These are phyloP conservation scores for Ustilago vetiveriae DNA, from an alignment of 1,284 basidiomycete species.

Conservation along the genomic window DNA sequence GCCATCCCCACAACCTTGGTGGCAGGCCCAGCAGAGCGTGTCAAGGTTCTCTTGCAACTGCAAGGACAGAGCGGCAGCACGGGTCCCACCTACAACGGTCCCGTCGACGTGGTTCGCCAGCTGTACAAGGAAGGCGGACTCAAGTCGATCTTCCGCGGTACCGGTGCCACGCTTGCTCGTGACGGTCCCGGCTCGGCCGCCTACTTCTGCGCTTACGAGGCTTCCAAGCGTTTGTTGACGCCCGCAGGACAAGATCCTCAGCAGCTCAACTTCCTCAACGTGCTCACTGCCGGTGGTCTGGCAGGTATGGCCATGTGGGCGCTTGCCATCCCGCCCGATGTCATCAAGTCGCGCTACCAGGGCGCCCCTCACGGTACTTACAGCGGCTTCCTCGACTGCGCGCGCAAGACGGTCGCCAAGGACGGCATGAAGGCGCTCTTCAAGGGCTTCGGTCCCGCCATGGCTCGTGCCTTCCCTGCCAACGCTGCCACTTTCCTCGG, in stretches of 20 bases:
- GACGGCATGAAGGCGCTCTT: conserved; percentile 90
- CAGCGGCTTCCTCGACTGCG: conserved; percentile 90
- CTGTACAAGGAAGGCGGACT: conserved; percentile 95
- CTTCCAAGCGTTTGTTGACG: conserved; percentile 85
- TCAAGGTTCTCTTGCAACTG: conserved; percentile 92
- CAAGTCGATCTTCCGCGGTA: conserved; percentile 90
- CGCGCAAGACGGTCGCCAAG: conserved; percentile 86
- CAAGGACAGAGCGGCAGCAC: conserved; percentile 82
- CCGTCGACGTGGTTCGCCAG: conserved; percentile 87
- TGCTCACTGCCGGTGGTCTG: conserved; percentile 90
- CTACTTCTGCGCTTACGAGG: conserved; percentile 97
- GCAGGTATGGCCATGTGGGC: conserved; percentile 90
- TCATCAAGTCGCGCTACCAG: conserved; percentile 91
- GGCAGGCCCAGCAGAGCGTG: conserved; percentile 93
- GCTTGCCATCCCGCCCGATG: conserved; percentile 58
- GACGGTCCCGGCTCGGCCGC: conserved; percentile 97
- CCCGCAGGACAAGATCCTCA: conserved; percentile 77
- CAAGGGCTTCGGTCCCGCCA: conserved; percentile 97
- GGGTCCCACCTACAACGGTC: conserved; percentile 82
- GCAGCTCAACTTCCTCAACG: conserved; percentile 84
- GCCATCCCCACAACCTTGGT: conserved; percentile 91
- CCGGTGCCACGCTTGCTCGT: conserved; percentile 87
- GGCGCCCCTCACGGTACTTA: conserved; percentile 97
- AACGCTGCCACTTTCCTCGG: conserved; percentile 95
- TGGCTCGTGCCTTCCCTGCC: conserved; percentile 76